Evolutionary conservation across 2,329 filamentous ascomycete species (phyloP), one percentile per base, ranked within the genome.

Genomic region (Trichoderma harzianum): DNA sequence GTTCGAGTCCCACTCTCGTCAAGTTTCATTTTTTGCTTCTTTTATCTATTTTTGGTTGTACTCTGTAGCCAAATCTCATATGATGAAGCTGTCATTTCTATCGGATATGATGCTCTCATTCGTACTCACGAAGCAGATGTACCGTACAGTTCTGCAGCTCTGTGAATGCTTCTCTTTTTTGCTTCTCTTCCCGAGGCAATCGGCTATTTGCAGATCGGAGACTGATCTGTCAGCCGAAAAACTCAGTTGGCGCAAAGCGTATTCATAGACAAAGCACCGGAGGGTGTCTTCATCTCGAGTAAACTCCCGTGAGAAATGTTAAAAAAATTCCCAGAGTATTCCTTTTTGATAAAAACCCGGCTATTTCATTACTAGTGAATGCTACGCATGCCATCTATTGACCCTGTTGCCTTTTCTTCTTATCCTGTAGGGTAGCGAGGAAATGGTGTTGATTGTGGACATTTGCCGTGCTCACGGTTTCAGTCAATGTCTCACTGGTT

Each of bases 1-100:
- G 72, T 73, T 73, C 72, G 71, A 73, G 65, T 73, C 72, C 72
- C 72, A 73, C 72, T 73, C 72, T 72, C 61, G 63, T 73, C 72
- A 73, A 32, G n/a, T 58, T 64, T 47, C 34, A 32, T 64, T 70
- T 57, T 63, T 70, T 26, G 21, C 14, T 11, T 30, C 18, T 58
- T 7, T 21, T 24, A 10, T 7, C 3, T 21, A 51, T 7, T 36
- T 36, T 61, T 34, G 16, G 16, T 18, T 39, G 16, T 18, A 39
- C 16, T 26, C 24, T 18, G 12, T 5, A 12, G 2, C 1, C 16
- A 55, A 51, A 7, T 24, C 3, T 51, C 43, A 51, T 51, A 21
- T 51, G 43, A 21, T 24, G 4, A 24, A 12, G 4, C 11, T 51
- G 2, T 21, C 5, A 12, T 21, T 51, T 12, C n/a, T 24, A 51